Percentiles rank a stretch among this genome's conserved stretches.
phyloP scores from a whole-genome alignment of 2,329 filamentous ascomycete species.

The Fusarium sp. region DNA sequence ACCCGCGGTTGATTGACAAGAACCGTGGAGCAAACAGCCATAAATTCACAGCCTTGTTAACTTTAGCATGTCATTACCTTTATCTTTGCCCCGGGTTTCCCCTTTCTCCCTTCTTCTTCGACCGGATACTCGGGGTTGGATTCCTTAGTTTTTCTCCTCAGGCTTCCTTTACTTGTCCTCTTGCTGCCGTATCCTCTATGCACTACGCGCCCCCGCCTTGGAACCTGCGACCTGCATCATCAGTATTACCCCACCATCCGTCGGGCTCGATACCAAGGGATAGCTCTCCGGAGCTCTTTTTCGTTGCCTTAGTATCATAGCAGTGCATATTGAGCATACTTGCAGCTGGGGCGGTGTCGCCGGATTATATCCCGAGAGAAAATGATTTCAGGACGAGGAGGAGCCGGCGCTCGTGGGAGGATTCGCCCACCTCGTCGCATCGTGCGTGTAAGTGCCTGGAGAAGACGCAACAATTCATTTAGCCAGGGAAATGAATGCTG shows the following conservation, averaged over 20 bases:
- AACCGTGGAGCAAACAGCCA: constrained; percentile 25
- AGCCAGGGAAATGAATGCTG: constrained; percentile 23
- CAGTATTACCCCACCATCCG: constrained; percentile 34
- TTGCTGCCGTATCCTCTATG: constrained; percentile 2
- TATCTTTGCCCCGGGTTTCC: constrained; percentile 25
- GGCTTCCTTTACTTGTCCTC: not conserved
- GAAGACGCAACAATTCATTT: not conserved
- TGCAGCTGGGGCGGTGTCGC: constrained; percentile 12
- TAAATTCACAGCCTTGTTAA: constrained; percentile 41
- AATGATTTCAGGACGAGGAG: constrained; percentile 63
- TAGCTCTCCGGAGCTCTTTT: constrained; percentile 6
- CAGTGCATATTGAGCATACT: not conserved
- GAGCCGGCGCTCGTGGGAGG: constrained; percentile 52
- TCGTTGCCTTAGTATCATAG: not conserved
- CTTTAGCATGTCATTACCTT: constrained; percentile 39
- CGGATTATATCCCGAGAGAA: constrained; percentile 1
- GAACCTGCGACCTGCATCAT: constrained; percentile 15
- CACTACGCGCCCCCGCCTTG: constrained; percentile 24
- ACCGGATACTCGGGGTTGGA: constrained; percentile 25
- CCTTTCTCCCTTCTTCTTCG: constrained; percentile 16
- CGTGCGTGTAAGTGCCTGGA: constrained; percentile 50
- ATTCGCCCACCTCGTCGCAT: constrained; percentile 56
- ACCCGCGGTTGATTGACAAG: constrained; percentile 21
- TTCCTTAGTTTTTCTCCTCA: not conserved
- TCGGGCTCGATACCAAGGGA: constrained; percentile 5